Evolutionary conservation across 1,139 yeast species (phyloP).

Genomic region (Spathaspora sp.): DNA sequence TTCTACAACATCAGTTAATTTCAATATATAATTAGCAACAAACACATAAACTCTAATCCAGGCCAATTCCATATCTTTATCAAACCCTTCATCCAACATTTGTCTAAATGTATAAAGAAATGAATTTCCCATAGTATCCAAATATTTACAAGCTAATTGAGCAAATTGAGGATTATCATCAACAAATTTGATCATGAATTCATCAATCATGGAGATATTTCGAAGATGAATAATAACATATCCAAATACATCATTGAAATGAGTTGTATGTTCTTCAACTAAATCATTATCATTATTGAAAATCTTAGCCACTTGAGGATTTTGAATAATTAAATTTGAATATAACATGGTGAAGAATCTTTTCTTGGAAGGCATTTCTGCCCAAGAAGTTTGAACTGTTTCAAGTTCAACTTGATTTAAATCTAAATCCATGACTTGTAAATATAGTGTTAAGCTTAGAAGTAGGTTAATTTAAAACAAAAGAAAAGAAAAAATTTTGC

Average conservation of each 20-base stretch:
- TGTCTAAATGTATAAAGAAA: constrained; percentile 41
- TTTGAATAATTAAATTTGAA: constrained; percentile 34
- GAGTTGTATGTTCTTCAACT: constrained; percentile 29
- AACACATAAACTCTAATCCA: constrained; percentile 45
- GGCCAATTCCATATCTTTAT: constrained; percentile 33
- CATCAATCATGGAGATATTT: constrained; percentile 28
- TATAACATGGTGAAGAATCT: constrained; percentile 33
- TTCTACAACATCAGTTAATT: constrained; percentile 14
- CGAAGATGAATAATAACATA: constrained; percentile 34
- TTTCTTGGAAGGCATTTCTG: constrained; percentile 26
- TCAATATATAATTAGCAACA: constrained; percentile 40
- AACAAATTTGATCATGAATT: constrained; percentile 35
- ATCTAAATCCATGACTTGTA: constrained; percentile 8
- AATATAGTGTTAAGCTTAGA: not conserved
- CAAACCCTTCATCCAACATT: constrained; percentile 35
- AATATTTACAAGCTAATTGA: constrained; percentile 27
- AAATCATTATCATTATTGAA: constrained; percentile 24
- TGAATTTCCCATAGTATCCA: constrained; percentile 46
- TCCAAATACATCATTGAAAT: constrained; percentile 39
- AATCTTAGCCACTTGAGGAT: constrained; percentile 24
- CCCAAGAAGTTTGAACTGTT: constrained; percentile 33
- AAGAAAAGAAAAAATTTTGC: not conserved
- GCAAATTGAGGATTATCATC: constrained; percentile 32
- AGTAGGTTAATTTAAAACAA: not conserved
- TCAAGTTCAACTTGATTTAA: constrained; percentile 13